Conservation (phyloP, 306 rosid genomes). For the Prinsepia uniflora region DNA sequence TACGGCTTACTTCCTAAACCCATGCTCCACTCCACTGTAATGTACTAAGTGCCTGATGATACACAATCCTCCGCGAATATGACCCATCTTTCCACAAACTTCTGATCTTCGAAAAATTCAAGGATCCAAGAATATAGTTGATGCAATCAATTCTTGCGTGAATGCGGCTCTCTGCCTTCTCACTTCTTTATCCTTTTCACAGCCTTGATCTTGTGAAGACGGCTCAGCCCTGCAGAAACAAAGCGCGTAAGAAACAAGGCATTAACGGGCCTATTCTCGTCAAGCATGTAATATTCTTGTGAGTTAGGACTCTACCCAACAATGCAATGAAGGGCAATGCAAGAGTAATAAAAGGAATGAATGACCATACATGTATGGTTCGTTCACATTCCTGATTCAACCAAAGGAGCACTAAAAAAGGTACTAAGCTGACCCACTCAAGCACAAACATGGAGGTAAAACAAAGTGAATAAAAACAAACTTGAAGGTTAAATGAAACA, state of each 20-base stretch:
- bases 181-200: conserved; percentile 54
- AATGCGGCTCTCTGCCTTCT: conserved; percentile 54
- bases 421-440: not conserved
- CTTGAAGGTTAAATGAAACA: not conserved
- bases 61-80: conserved; percentile 21
- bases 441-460: not conserved
- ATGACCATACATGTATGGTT: not conserved
- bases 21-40: conserved; percentile 29
- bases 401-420: not conserved
- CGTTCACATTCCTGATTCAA: not conserved
- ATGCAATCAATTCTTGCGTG: conserved; percentile 55
- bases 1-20: conserved; percentile 25
- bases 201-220: conserved; percentile 26
- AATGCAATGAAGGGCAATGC: not conserved
- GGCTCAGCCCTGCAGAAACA: conserved; percentile 40
- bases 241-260: conserved; percentile 15
- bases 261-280: conserved; percentile 13
- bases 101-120: conserved; percentile 5
- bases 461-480: not conserved
- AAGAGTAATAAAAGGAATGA: not conserved
- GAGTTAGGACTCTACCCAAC: conserved; percentile 2
- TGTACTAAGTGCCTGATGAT: conserved; percentile 26
- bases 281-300: not conserved
- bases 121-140: conserved; percentile 53
- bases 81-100: conserved; percentile 19